Evolutionary conservation across 106 monocot species (phyloP).

Genomic region (Xerophyta viscosa): DNA sequence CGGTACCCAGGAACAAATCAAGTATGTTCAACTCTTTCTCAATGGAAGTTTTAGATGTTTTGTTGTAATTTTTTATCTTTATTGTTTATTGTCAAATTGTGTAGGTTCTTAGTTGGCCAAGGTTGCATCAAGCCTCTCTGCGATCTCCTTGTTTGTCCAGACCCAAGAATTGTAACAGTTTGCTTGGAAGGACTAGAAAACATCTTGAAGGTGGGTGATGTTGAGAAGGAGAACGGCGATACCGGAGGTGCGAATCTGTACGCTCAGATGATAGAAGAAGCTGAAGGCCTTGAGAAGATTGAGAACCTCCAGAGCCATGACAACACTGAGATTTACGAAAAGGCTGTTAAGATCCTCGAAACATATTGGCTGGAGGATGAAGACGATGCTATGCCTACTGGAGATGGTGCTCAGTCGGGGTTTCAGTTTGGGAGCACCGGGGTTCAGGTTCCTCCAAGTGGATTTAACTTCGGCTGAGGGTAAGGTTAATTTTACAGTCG

Average conservation of each 20-base stretch:
- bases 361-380: conserved; percentile 39
- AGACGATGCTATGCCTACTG: conserved; percentile 21
- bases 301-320: conserved; percentile 48
- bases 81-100: neutral
- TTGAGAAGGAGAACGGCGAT: conserved; percentile 18
- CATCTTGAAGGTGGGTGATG: conserved; percentile 35
- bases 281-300: conserved; percentile 39
- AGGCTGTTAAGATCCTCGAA: conserved; percentile 38
- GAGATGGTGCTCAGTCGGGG: conserved; percentile 16
- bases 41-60: too few species aligned
- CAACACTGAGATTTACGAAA: conserved; percentile 39
- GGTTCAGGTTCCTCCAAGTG: conserved; percentile 2
- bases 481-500: neutral
- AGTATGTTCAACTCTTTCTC: conserved; percentile 18
- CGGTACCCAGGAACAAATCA: conserved; percentile 35
- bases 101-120: conserved; percentile 25
- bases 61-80: neutral
- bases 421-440: conserved; percentile 12
- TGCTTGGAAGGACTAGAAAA: conserved; percentile 41
- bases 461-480: conserved; percentile 19
- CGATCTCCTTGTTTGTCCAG: conserved; percentile 40
- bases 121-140: conserved; percentile 39
- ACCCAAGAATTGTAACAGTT: conserved; percentile 32
- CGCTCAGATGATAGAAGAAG: conserved; percentile 29
- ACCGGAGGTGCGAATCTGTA: conserved; percentile 25